These are phyloP conservation scores for Psophocarpus tetragonolobus DNA, from an alignment of 306 rosid genomes.

Conservation along the genomic window DNA sequence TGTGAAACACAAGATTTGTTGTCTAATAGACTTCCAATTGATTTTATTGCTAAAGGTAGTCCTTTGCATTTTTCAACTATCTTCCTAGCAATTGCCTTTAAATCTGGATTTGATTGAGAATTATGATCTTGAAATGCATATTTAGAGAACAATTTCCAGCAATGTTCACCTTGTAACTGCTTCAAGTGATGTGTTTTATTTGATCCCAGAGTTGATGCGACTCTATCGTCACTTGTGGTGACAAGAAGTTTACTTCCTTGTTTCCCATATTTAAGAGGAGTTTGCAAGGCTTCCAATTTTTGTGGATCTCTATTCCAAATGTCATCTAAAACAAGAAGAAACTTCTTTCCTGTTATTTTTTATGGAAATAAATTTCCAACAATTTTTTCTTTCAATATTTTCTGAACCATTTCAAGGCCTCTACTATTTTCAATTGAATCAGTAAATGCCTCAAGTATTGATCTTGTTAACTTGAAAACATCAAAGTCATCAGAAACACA, in stretches of 20 bases:
- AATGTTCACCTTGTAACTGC: neutral
- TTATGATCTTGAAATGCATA: neutral
- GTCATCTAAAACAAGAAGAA: constrained; percentile 10
- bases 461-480: neutral
- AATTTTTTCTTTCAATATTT: neutral
- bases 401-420: neutral
- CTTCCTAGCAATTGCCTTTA: neutral
- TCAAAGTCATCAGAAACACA: neutral
- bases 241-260: neutral
- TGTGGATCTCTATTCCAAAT: neutral
- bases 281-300: neutral
- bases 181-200: too few relatives aligned
- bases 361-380: too few relatives aligned
- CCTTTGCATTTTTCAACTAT: neutral
- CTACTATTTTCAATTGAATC: neutral
- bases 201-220: neutral
- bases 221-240: neutral
- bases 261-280: neutral
- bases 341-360: neutral
- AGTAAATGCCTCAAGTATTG: neutral
- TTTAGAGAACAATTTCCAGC: neutral
- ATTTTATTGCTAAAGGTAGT: neutral
- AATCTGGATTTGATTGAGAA: neutral
- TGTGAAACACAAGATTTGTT: neutral
- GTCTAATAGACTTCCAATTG: neutral